phyloP scores from a whole-genome alignment of 331 rosid genomes.

The Stylosanthes scabra region DNA sequence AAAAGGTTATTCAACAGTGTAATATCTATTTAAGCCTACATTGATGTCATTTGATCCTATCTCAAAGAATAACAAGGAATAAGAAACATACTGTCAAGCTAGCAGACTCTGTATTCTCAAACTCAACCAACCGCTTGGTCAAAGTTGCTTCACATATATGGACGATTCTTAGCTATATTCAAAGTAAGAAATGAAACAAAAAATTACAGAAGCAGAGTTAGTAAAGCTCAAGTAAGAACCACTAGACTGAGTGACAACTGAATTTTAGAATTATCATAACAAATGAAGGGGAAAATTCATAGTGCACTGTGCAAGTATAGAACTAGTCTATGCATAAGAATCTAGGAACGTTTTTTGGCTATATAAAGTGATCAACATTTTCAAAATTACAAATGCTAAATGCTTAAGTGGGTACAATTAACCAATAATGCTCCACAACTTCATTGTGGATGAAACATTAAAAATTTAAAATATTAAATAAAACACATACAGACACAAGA shows the following conservation, averaged over 20 bases:
- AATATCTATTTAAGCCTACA: no score
- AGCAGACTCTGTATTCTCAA: conserved; percentile 90
- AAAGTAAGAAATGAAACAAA: conserved; percentile 31
- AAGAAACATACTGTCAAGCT: conserved; percentile 82
- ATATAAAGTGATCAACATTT: background rate
- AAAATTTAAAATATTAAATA: no score
- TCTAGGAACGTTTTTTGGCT: background rate
- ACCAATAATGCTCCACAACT: background rate
- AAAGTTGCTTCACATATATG: conserved; percentile 94
- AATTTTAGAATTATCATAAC: background rate
- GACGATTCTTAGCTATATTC: conserved; percentile 70
- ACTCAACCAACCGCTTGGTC: conserved; percentile 86
- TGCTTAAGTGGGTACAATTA: background rate
- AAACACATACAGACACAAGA: background rate
- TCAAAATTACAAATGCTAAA: conserved; percentile 1
- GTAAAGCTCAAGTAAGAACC: conserved; percentile 17
- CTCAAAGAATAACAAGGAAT: conserved; percentile 14
- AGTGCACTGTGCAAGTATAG: background rate
- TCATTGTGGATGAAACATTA: background rate
- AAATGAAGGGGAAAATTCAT: background rate
- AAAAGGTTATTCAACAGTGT: no score
- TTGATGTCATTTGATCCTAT: background rate
- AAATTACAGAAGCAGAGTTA: background rate
- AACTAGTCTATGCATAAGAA: conserved; percentile 2
- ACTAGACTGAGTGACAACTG: background rate